Evolutionary conservation across 2,329 filamentous ascomycete species (phyloP), one percentile per base, ranked within the genome.

Genomic region (Fusarium setosum): DNA sequence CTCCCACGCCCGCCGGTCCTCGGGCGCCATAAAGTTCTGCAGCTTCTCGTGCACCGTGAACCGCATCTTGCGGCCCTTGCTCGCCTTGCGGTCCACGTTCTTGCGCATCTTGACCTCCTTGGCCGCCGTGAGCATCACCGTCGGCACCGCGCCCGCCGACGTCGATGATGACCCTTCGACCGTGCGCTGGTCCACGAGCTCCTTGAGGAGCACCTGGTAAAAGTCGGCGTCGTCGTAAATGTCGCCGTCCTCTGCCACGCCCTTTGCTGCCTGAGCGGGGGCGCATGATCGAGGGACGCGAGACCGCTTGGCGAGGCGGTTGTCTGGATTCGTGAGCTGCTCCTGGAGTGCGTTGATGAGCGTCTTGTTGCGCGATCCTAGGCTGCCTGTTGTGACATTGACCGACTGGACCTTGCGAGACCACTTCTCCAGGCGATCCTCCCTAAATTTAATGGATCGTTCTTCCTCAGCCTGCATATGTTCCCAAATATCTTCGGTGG

Each of bases 31-130:
- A 75, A 98, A 98, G 77, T 97, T 97, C 81, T 97, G 93, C 73
- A 99, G 79, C 82, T 98, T 98, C 82, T 98, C 95, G 75, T 98
- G 94, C 42, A 97, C 93, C 15, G 92, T 96, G 79, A 95, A 99
- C 35, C 93, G 86, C 85, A 99, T 87, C 82, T 97, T 97, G 48
- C 96, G 85, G 6, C 96, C 96, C 80, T 98, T 98, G 76, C 93
- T 97, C 1, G 96, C 96, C 76, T 94, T 96, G 18, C 94, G 94
- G 76, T 99, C 96, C 5, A 98, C 92, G 26, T 90, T 87, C 74
- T 92, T 92, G 79, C 92, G 91, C 59, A 91, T 86, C 83, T 95
- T 97, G 55, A 89, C 90, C 72, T 94, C 91, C 74, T 91, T 88
- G 35, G 88, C 85, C 32, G 91, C 89, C 17, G 89, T 88, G 82